A percentile compares a stretch with the other conserved stretches of the same genome.
These are phyloP conservation scores for Globisporangium yorkense DNA, from an alignment of 352 stramenopile genomes.

Conservation along the genomic window DNA sequence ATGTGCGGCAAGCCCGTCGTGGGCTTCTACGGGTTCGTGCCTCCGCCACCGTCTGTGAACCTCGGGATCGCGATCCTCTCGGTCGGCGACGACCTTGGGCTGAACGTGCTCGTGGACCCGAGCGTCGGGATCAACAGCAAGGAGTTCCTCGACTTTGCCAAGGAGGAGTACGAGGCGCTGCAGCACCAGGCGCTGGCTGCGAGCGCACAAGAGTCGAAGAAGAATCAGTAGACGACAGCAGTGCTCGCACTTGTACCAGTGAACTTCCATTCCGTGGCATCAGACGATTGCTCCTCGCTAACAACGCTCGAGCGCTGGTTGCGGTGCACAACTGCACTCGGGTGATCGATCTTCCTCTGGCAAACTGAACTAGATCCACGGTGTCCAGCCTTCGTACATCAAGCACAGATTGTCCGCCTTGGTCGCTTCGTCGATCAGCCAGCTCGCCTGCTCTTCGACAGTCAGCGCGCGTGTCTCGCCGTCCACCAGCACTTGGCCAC, in stretches of 20 bases:
- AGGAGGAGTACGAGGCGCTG: slow-evolving; percentile 61
- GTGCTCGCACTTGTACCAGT: not conserved
- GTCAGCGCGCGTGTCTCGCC: slow-evolving; percentile 33
- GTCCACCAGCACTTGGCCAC: slow-evolving; percentile 34
- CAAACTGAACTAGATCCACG: slow-evolving; percentile 61
- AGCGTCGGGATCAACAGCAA: slow-evolving; percentile 56
- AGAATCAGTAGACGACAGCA: slow-evolving; percentile 6
- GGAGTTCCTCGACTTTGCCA: slow-evolving; percentile 57
- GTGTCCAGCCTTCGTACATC: slow-evolving; percentile 89
- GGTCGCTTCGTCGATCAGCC: slow-evolving; percentile 73
- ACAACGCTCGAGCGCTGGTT: no score
- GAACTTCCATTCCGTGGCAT: not conserved
- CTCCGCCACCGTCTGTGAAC: slow-evolving; percentile 74
- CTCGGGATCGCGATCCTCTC: slow-evolving; percentile 70
- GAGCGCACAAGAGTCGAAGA: slow-evolving; percentile 5
- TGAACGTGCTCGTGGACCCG: slow-evolving; percentile 73
- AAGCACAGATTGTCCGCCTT: slow-evolving; percentile 80
- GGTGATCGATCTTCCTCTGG: not conserved
- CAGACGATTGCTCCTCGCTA: no score
- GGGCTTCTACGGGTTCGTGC: slow-evolving; percentile 70
- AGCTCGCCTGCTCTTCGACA: slow-evolving; percentile 71
- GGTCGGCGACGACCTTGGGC: slow-evolving; percentile 57
- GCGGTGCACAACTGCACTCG: not conserved
- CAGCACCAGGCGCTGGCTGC: slow-evolving; percentile 21
- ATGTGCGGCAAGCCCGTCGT: slow-evolving; percentile 50